phyloP scores from a whole-genome alignment of 176 grass and related monocot genomes.

The Tuctoria greenei region DNA sequence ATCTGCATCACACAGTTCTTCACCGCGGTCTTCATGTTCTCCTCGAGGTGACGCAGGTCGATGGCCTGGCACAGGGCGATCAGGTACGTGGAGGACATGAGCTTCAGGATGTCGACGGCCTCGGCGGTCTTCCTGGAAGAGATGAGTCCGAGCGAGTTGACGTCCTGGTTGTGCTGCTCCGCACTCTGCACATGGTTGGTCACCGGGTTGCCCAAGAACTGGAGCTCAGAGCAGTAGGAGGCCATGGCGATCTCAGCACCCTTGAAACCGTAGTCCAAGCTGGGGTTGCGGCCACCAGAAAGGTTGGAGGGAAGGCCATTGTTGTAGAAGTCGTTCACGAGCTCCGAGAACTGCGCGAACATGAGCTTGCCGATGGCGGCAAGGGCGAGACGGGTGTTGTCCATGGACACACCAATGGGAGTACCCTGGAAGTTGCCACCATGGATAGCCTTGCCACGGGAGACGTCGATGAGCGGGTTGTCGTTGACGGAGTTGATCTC shows the following conservation, averaged over 20 bases:
- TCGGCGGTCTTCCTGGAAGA: conserved; percentile 89
- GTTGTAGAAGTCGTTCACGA: conserved; percentile 99
- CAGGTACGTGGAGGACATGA: conserved; percentile 86
- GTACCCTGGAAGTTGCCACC: conserved; percentile 97
- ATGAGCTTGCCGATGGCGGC: conserved; percentile 91
- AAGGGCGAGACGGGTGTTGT: conserved; percentile 82
- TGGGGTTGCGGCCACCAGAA: conserved; percentile 81
- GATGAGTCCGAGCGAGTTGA: conserved; percentile 89
- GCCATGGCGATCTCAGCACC: conserved; percentile 97
- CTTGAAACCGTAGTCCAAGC: conserved; percentile 95
- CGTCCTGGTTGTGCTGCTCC: conserved; percentile 98
- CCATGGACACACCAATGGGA: conserved; percentile 94
- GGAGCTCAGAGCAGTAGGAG: conserved; percentile 91
- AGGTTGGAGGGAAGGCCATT: conserved; percentile 87
- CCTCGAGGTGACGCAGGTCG: conserved; percentile 82
- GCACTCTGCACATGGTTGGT: conserved; percentile 98
- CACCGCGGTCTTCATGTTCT: conserved; percentile 73
- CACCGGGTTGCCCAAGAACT: conserved; percentile 87
- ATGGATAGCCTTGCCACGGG: conserved; percentile 77
- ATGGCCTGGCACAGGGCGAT: conserved; percentile 76
- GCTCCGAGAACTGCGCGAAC: conserved; percentile 93
- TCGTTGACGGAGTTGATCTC: conserved; percentile 99
- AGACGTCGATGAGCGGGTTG: conserved; percentile 91
- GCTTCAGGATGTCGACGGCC: conserved; percentile 82
- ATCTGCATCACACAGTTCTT: conserved; percentile 70